These are phyloP conservation scores for Rhodomyrtus tomentosa DNA, from an alignment of 345 rosid genomes.

Conservation along the genomic window DNA sequence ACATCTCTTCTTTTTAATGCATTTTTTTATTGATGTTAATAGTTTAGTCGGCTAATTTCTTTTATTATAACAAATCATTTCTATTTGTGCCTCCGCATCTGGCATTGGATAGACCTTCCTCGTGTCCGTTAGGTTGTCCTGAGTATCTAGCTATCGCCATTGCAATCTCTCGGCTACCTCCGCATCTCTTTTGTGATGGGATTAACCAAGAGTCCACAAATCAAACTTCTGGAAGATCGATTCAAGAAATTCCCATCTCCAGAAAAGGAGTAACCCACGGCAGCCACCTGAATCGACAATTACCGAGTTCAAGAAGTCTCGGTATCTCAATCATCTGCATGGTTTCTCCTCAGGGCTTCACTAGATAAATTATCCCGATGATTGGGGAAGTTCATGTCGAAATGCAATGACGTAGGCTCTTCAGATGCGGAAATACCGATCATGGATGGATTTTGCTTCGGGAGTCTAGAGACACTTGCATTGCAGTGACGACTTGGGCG, in stretches of 20 bases:
- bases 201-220: neutral
- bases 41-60: too few relatives aligned
- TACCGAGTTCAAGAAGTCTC: neutral
- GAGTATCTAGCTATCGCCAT: neutral
- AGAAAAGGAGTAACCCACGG: neutral
- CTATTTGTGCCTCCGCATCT: too few relatives aligned
- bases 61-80: too few relatives aligned
- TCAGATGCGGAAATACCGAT: neutral
- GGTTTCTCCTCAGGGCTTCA: neutral
- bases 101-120: too few relatives aligned
- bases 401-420: neutral
- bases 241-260: neutral
- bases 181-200: too few relatives aligned
- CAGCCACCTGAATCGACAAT: neutral
- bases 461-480: neutral
- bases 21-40: too few relatives aligned
- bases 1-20: too few relatives aligned
- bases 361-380: neutral
- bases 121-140: neutral
- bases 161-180: neutral
- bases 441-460: neutral
- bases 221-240: neutral
- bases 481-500: neutral
- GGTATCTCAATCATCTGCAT: neutral
- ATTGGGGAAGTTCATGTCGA: neutral